phyloP scores from a whole-genome alignment of 106 monocot genomes.

The Dendrobium officinale region DNA sequence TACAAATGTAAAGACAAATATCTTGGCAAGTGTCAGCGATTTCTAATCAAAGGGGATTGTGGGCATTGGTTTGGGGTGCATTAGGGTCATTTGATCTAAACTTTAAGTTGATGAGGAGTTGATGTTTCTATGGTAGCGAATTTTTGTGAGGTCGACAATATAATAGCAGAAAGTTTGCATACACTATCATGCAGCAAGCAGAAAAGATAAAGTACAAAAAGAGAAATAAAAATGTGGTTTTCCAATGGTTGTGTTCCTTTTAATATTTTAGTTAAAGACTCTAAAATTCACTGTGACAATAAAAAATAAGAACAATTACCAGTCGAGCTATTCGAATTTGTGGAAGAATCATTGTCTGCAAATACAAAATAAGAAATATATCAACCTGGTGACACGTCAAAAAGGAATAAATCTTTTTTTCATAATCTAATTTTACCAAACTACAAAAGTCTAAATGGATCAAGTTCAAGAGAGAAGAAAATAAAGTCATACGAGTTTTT shows the following conservation, averaged over 20 bases:
- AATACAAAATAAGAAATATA: not conserved
- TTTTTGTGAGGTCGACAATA: too few relatives aligned
- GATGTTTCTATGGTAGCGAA: too few relatives aligned
- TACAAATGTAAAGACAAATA: too few relatives aligned
- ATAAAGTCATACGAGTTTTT: constrained; percentile 55
- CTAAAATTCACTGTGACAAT: not conserved
- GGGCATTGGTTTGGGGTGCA: too few relatives aligned
- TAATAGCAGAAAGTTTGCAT: too few relatives aligned
- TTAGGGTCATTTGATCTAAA: too few relatives aligned
- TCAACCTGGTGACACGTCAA: not conserved
- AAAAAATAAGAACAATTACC: constrained; percentile 29
- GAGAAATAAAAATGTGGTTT: not conserved
- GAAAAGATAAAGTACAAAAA: not conserved
- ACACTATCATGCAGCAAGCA: not conserved
- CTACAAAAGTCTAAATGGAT: not conserved
- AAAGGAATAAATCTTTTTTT: not conserved
- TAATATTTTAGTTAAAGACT: not conserved
- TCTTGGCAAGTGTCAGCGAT: too few relatives aligned
- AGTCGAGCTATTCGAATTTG: constrained; percentile 62
- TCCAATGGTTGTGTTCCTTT: not conserved
- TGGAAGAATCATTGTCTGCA: constrained; percentile 80
- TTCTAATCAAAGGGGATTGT: too few relatives aligned
- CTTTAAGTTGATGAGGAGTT: too few relatives aligned
- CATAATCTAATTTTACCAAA: not conserved
- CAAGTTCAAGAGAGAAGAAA: not conserved